Conservation (phyloP, 2,329 filamentous ascomycete species). For the Diaporthe sp. region DNA sequence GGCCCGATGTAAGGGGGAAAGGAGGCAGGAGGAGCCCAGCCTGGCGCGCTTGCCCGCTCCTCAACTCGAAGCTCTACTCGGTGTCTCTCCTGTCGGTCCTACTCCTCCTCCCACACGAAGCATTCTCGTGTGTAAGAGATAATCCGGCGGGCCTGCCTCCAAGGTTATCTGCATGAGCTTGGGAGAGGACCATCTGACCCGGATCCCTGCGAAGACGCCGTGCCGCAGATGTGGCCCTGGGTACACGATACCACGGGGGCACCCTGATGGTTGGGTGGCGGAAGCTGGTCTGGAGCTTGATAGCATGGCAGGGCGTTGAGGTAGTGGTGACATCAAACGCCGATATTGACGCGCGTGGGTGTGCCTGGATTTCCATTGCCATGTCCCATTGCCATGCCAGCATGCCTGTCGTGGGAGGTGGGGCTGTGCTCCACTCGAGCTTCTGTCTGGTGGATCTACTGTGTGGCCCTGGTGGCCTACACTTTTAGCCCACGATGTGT, state of each 20-base stretch:
- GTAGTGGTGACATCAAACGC: slow-evolving; percentile 36
- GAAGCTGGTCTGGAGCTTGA: slow-evolving; percentile 14
- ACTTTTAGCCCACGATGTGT: not conserved
- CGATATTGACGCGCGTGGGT: slow-evolving; percentile 7
- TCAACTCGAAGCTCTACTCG: not conserved
- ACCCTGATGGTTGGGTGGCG: slow-evolving; percentile 31
- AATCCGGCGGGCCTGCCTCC: not conserved
- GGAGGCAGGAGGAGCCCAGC: not conserved
- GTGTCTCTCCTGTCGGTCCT: not conserved
- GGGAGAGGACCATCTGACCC: slow-evolving; percentile 28
- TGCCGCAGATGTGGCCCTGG: not conserved
- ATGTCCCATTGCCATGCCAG: slow-evolving; percentile 9
- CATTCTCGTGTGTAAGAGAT: slow-evolving; percentile 27
- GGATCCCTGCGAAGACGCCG: slow-evolving; percentile 13
- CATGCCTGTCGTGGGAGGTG: not conserved
- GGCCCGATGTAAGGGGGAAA: not conserved
- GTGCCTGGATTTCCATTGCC: slow-evolving; percentile 28
- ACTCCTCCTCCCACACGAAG: not conserved
- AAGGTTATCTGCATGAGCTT: slow-evolving; percentile 29
- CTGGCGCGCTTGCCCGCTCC: not conserved
- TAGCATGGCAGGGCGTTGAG: not conserved
- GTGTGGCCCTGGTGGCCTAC: not conserved
- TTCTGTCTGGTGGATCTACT: slow-evolving; percentile 10
- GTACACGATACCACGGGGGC: slow-evolving; percentile 18
- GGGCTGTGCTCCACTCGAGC: slow-evolving; percentile 16